Percentiles rank a stretch among this genome's conserved stretches.
These are phyloP conservation scores for Populus hybrid DNA, from an alignment of 441 rosid species.

Conservation along the genomic window DNA sequence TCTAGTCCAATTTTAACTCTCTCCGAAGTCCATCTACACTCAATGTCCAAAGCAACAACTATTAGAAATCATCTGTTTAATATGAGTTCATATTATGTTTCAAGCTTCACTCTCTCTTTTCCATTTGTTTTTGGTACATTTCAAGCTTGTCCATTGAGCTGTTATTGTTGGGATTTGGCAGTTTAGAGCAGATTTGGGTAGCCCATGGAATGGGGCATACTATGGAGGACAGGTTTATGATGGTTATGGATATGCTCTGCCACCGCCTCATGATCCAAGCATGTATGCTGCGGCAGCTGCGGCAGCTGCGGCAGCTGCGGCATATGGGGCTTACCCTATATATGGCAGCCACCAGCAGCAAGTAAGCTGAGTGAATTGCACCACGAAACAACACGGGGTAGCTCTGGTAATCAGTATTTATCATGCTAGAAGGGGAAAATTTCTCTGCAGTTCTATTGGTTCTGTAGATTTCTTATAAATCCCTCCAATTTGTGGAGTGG, in stretches of 20 bases:
- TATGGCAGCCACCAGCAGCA: slow-evolving; percentile 87
- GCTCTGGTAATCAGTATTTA: slow-evolving; percentile 30
- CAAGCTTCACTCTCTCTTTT: background rate
- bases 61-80: background rate
- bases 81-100: background rate
- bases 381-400: slow-evolving; percentile 10
- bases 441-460: slow-evolving; percentile 31
- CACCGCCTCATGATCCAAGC: slow-evolving; percentile 66
- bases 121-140: background rate
- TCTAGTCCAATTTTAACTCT: background rate
- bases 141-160: background rate
- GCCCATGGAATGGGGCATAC: slow-evolving; percentile 69
- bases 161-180: slow-evolving; percentile 30
- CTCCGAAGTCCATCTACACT: background rate
- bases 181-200: slow-evolving; percentile 60
- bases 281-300: slow-evolving; percentile 61
- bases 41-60: background rate
- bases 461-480: slow-evolving; percentile 39
- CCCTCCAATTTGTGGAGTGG: slow-evolving; percentile 48
- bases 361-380: slow-evolving; percentile 65
- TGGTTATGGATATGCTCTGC: slow-evolving; percentile 68
- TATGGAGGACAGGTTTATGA: slow-evolving; percentile 75
- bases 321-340: slow-evolving; percentile 75
- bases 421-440: slow-evolving; percentile 31
- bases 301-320: slow-evolving; percentile 46